phyloP scores from a whole-genome alignment of 2,329 filamentous ascomycete genomes.

The Metarhizium rileyi region DNA sequence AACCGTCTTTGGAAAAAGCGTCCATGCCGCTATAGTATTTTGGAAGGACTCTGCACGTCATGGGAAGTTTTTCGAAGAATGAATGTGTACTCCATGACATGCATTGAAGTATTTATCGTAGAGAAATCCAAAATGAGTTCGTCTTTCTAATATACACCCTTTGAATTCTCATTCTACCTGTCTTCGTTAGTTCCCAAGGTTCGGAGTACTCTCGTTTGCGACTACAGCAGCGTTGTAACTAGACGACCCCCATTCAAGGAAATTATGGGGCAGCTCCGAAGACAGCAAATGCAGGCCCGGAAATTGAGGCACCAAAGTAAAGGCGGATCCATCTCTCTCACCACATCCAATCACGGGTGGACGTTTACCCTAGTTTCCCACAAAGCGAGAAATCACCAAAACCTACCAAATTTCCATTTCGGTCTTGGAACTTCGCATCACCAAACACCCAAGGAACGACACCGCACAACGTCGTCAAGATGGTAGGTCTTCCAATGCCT shows the following conservation, averaged over 20 bases:
- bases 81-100: neutral
- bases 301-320: constrained; percentile 4
- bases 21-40: neutral
- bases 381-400: constrained; percentile 36
- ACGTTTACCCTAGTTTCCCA: constrained; percentile 31
- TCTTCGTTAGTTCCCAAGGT: neutral
- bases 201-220: neutral
- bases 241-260: neutral
- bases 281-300: neutral
- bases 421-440: constrained; percentile 30
- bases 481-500: constrained; percentile 28
- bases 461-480: constrained; percentile 38
- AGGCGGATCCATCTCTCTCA: constrained; percentile 12
- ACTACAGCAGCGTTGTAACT: neutral
- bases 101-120: too few relatives aligned
- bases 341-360: constrained; percentile 22
- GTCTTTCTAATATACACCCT: neutral
- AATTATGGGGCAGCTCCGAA: neutral
- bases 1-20: neutral
- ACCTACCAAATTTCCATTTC: constrained; percentile 28
- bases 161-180: neutral
- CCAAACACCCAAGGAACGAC: constrained; percentile 32
- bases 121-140: too few relatives aligned
- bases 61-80: neutral
- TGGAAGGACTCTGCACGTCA: neutral